Conservation (phyloP, 805 yeast genomes). For the Yarrowia sp. region DNA sequence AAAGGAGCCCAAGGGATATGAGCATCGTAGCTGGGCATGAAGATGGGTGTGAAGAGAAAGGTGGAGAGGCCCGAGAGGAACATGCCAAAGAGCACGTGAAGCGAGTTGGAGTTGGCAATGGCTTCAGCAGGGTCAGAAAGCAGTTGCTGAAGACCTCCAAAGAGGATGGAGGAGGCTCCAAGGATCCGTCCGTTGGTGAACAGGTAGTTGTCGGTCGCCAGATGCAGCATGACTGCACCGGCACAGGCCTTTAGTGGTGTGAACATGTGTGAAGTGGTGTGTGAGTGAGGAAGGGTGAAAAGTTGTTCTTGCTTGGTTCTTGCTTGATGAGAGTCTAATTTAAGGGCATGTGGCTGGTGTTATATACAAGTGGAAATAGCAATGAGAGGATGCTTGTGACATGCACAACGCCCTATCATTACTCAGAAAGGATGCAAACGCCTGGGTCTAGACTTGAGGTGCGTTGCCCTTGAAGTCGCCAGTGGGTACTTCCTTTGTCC, state of each 20-base stretch:
- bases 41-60: conserved; percentile 36
- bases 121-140: conserved; percentile 35
- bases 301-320: neutral
- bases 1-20: conserved; percentile 21
- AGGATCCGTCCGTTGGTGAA: conserved; percentile 44
- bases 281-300: neutral
- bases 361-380: neutral
- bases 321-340: neutral
- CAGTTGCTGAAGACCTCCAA: conserved; percentile 32
- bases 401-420: neutral
- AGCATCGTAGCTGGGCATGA: conserved; percentile 34
- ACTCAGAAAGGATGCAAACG: neutral
- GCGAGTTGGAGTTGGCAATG: conserved; percentile 25
- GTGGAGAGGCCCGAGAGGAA: conserved; percentile 36
- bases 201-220: conserved; percentile 47
- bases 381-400: neutral
- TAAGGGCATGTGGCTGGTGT: neutral
- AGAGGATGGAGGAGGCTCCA: conserved; percentile 49
- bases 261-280: conserved; percentile 41
- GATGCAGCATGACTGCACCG: conserved; percentile 50
- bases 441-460: conserved; percentile 2
- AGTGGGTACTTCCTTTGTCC: neutral
- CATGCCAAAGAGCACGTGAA: conserved; percentile 43
- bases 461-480: neutral
- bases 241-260: conserved; percentile 46